Conservation (phyloP, 2,329 filamentous ascomycete genomes). For the Alternaria atra region DNA sequence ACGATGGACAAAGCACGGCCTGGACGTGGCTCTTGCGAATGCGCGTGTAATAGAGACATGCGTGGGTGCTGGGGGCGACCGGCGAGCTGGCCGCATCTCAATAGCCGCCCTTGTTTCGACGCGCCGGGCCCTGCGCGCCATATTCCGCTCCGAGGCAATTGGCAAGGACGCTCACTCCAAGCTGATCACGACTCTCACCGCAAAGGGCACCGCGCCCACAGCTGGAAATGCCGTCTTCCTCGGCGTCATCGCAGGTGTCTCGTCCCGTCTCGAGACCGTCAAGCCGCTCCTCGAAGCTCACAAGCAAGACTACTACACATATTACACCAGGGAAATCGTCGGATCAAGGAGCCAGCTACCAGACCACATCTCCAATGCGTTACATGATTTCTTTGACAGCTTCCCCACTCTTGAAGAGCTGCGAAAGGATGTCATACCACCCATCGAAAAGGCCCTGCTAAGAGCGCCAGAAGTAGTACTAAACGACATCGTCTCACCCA, state of each 20-base stretch:
- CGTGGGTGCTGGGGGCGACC: constrained; percentile 58
- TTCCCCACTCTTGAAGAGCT: constrained; percentile 81
- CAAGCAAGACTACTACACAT: constrained; percentile 79
- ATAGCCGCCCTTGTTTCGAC: constrained; percentile 80
- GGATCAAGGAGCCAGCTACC: constrained; percentile 78
- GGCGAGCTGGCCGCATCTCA: constrained; percentile 64
- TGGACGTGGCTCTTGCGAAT: constrained; percentile 72
- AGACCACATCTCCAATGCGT: constrained; percentile 73
- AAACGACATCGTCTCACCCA: constrained; percentile 76
- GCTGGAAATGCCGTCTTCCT: constrained; percentile 79
- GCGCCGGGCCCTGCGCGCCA: constrained; percentile 78
- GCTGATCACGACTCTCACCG: constrained; percentile 72
- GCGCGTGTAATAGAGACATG: constrained; percentile 82
- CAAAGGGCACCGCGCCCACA: constrained; percentile 70
- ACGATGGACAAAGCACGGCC: constrained; percentile 70
- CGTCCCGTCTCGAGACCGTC: constrained; percentile 72
- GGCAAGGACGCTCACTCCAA: constrained; percentile 69
- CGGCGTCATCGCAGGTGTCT: constrained; percentile 87
- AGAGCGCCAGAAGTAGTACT: constrained; percentile 90
- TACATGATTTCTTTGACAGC: constrained; percentile 82
- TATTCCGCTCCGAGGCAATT: constrained; percentile 68
- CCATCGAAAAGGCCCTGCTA: constrained; percentile 87
- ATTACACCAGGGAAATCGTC: constrained; percentile 85
- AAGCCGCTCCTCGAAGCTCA: constrained; percentile 69
- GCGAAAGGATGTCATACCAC: constrained; percentile 76